These are phyloP conservation scores for Fusarium sarcochroum DNA, from an alignment of 2,329 filamentous ascomycete species.

Conservation along the genomic window DNA sequence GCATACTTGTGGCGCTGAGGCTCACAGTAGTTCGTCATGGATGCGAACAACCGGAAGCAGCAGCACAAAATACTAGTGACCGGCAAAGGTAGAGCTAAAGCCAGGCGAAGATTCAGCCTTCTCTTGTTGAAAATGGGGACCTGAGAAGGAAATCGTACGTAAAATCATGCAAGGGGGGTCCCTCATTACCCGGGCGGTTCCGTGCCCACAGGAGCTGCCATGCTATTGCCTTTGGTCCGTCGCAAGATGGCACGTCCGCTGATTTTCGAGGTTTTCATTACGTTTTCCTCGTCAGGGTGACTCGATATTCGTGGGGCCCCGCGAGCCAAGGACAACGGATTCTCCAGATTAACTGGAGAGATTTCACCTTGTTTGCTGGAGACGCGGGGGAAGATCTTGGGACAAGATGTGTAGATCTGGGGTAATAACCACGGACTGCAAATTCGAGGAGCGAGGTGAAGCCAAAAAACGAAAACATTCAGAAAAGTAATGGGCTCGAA, in stretches of 20 bases:
- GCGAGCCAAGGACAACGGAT: conserved; percentile 32
- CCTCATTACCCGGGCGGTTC: conserved; percentile 20
- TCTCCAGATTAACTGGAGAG: conserved; percentile 34
- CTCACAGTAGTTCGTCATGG: conserved; percentile 19
- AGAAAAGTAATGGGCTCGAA: conserved; percentile 12
- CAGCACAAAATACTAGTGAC: conserved; percentile 1
- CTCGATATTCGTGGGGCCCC: conserved; percentile 46
- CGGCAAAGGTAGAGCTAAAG: conserved; percentile 5
- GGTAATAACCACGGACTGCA: neutral
- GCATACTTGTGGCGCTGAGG: conserved; percentile 28
- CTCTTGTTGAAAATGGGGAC: neutral
- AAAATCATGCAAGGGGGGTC: conserved; percentile 9
- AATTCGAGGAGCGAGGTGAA: neutral
- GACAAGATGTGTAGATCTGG: conserved; percentile 23
- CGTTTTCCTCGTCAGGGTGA: conserved; percentile 37
- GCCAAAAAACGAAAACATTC: conserved; percentile 24
- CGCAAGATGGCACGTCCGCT: conserved; percentile 9
- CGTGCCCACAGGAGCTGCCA: conserved; percentile 26
- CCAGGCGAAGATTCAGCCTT: conserved; percentile 2
- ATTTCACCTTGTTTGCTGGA: conserved; percentile 43
- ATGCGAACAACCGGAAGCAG: conserved; percentile 10
- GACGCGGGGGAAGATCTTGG: conserved; percentile 26
- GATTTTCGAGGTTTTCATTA: conserved; percentile 42
- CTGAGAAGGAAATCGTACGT: neutral
- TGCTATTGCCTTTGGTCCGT: conserved; percentile 1